A percentile compares a stretch with the other conserved stretches of the same genome.
phyloP scores from a whole-genome alignment of 345 rosid species.

The Alliaria petiolata region DNA sequence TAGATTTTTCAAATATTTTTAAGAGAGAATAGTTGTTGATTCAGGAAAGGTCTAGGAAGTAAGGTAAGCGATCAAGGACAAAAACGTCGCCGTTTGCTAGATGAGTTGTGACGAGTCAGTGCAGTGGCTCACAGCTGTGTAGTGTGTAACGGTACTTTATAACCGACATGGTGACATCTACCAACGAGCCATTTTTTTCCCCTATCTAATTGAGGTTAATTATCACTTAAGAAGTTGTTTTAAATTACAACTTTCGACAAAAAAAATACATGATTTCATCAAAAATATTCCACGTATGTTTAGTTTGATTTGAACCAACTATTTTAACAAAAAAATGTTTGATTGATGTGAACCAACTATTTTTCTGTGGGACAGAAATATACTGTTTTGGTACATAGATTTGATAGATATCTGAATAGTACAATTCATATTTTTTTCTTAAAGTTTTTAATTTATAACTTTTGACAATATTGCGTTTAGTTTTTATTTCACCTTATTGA shows the following conservation, averaged over 20 bases:
- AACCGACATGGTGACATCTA: conserved; percentile 14
- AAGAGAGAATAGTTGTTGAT: not conserved
- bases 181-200: conserved; percentile 16
- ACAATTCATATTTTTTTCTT: not conserved
- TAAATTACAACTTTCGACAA: not conserved
- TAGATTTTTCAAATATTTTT: not conserved
- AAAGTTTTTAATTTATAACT: not conserved
- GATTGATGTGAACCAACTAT: not conserved
- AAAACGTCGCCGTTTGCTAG: conserved; percentile 9
- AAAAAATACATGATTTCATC: not conserved
- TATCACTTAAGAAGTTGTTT: not conserved
- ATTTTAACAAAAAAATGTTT: too few species aligned
- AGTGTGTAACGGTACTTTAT: conserved; percentile 17
- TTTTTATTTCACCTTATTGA: not conserved
- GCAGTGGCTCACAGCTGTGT: conserved; percentile 30
- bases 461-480: not conserved
- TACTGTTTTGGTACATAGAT: not conserved
- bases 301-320: not conserved
- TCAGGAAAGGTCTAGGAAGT: not conserved
- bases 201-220: too few species aligned
- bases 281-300: not conserved
- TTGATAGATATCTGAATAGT: not conserved
- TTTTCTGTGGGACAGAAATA: too few species aligned
- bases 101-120: conserved; percentile 16
- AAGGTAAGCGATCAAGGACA: conserved; percentile 8